Evolutionary conservation across 1,139 yeast genomes (phyloP).

Genomic region (Pichia sp.): DNA sequence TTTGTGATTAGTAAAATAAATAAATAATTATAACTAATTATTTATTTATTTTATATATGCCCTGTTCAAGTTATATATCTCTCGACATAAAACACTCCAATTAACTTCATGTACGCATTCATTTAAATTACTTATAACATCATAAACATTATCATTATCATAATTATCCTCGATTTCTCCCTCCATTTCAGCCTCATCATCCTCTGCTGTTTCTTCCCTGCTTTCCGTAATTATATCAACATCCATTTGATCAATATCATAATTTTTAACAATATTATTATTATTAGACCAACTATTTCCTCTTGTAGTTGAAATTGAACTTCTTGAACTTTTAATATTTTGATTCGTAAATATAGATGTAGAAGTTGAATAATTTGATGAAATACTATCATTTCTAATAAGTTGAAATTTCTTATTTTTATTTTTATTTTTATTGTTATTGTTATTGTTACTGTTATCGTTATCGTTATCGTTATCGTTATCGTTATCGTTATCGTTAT

Average conservation of each 20-base stretch:
- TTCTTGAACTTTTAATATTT: constrained; percentile 16
- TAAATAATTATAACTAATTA: not conserved
- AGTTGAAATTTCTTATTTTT: not conserved
- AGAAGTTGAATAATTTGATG: constrained; percentile 1
- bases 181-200: not conserved
- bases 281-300: too few relatives aligned
- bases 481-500: too few relatives aligned
- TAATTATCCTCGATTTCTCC: not conserved
- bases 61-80: constrained; percentile 67
- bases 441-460: too few relatives aligned
- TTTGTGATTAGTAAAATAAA: too few relatives aligned
- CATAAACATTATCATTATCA: constrained; percentile 5
- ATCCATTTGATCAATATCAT: too few relatives aligned
- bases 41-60: constrained; percentile 39
- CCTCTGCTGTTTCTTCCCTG: not conserved
- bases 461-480: too few relatives aligned
- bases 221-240: too few relatives aligned
- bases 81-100: constrained; percentile 88
- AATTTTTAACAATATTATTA: too few relatives aligned
- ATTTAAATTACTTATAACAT: constrained; percentile 6
- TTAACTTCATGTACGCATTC: constrained; percentile 52
- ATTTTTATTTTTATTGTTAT: too few relatives aligned
- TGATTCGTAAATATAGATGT: constrained; percentile 12
- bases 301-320: constrained; percentile 14
- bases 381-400: constrained; percentile 1